Evolutionary conservation across 306 rosid species (phyloP).

Genomic region (Sesbania bispinosa): DNA sequence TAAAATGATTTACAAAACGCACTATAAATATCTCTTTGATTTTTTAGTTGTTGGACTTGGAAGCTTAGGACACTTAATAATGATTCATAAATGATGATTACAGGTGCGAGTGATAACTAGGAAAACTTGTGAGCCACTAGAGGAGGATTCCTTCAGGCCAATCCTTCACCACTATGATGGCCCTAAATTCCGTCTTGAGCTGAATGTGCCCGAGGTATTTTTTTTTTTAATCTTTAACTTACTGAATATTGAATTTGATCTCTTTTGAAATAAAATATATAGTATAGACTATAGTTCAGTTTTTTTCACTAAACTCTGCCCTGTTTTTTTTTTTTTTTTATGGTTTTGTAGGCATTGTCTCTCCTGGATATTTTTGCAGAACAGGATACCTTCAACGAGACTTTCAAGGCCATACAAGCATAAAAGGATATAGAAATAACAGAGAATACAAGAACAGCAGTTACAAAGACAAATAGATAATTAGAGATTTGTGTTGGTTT

Average conservation of each 20-base stretch:
- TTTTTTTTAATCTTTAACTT: background rate
- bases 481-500: no score
- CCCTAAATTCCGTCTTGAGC: conserved; percentile 88
- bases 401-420: conserved; percentile 39
- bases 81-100: background rate
- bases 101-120: conserved; percentile 80
- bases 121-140: conserved; percentile 77
- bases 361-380: conserved; percentile 80
- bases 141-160: conserved; percentile 94
- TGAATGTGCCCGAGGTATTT: conserved; percentile 73
- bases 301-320: conserved; percentile 13
- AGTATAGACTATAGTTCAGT: background rate
- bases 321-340: background rate
- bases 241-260: background rate
- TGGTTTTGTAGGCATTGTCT: conserved; percentile 93
- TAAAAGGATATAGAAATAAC: conserved; percentile 16
- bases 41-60: no score
- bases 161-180: conserved; percentile 96
- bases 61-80: no score
- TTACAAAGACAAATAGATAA: background rate
- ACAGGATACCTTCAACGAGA: conserved; percentile 43
- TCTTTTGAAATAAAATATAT: background rate
- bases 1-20: no score
- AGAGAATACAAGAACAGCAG: conserved; percentile 18
- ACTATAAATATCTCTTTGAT: no score